Conservation (phyloP, 768 basidiomycete genomes). For the Lactarius hengduanensis region DNA sequence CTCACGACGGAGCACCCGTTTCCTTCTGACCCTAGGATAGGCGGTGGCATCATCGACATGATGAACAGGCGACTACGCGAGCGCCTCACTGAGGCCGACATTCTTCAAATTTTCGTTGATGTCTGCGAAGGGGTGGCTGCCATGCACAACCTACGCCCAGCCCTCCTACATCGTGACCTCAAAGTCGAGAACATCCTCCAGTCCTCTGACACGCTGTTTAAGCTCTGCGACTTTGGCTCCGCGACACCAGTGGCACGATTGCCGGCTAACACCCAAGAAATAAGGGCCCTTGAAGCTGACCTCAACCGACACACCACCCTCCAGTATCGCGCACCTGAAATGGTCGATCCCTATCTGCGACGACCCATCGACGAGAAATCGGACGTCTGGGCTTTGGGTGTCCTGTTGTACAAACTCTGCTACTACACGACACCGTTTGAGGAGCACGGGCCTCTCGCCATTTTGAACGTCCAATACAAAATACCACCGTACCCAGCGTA, state of each 20-base stretch:
- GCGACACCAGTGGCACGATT: conserved; percentile 72
- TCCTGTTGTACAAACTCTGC: conserved; percentile 95
- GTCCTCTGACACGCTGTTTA: conserved; percentile 78
- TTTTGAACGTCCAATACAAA: conserved; percentile 93
- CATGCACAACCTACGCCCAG: conserved; percentile 91
- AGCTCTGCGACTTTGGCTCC: conserved; percentile 98
- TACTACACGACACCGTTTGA: conserved; percentile 99
- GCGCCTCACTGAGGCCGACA: conserved; percentile 92
- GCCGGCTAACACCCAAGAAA: conserved; percentile 78
- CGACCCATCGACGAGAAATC: conserved; percentile 89
- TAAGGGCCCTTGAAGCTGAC: conserved; percentile 84
- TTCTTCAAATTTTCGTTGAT: conserved; percentile 96
- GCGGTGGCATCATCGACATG: conserved; percentile 99
- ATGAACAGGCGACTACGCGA: conserved; percentile 97
- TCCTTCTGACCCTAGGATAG: conserved; percentile 41
- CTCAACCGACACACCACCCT: conserved; percentile 93
- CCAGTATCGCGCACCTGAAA: conserved; percentile 98
- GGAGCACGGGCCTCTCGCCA: conserved; percentile 94
- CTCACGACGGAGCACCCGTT: background rate
- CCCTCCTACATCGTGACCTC: conserved; percentile 93
- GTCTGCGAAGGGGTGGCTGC: conserved; percentile 95
- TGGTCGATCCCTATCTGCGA: conserved; percentile 88
- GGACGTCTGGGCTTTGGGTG: conserved; percentile 97
- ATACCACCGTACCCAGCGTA: conserved; percentile 88
- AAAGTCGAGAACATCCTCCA: conserved; percentile 99